Evolutionary conservation across 2,329 filamentous ascomycete species (phyloP), one percentile per base, ranked within the genome.

Genomic region (Capronia americana): DNA sequence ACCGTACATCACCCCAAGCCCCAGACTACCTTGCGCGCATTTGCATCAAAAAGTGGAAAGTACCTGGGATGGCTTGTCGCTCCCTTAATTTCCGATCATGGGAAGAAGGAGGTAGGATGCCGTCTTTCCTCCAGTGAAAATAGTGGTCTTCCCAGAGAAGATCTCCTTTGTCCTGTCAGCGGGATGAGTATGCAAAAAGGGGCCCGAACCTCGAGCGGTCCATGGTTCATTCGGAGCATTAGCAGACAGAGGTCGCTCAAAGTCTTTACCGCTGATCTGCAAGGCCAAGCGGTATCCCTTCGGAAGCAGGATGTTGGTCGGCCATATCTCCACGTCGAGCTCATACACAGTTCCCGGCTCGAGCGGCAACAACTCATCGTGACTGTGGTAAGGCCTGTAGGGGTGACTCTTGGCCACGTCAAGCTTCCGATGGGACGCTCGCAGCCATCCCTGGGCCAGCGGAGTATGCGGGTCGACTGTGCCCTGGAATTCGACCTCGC

Each of bases 281-380:
- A 67, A 28, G 6, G 65, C 65, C 14, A 64, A 23, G 5, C 12
- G 28, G 50, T 46, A 64, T 6, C 65, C 65, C 7, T 24, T 34
- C 4, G 65, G 65, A 7, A 67, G 61, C 10, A 64, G 41, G 24
- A 67, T 57, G 41, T 61, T 60, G 30, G 61, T 60, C 4, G 61
- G 65, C 65, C 61, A 64, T 5, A 67, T 61, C 61, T 67, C 65
- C 12, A 67, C 56, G 23, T 67, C 61, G 20, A 67, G 48, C 38
- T 67, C 65, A 44, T 64, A 64, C 5, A 57, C 23, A 5, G 51
- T 51, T 11, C 55, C 65, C 3, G 61, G 61, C 4, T 50, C 41
- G 1, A 67, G 56, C 10, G 55, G 65, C 56, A 50, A 50, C 12
- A 56, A 10, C 56, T 67, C 65, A 28, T 67, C 65, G 38, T 67